phyloP scores from a whole-genome alignment of 2,329 filamentous ascomycete species.

The Beauveria sp. region DNA sequence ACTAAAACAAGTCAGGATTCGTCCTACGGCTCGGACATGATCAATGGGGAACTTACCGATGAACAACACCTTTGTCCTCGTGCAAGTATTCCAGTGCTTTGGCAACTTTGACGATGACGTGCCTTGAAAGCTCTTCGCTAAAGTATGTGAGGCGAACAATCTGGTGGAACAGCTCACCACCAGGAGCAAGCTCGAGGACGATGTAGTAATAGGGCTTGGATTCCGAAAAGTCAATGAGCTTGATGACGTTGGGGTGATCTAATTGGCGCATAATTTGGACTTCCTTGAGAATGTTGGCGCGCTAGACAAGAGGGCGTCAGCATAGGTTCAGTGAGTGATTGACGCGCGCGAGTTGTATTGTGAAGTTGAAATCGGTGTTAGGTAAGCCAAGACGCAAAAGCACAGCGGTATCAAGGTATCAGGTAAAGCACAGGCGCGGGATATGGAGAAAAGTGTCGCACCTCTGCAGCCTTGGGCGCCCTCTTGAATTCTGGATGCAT shows the following conservation, averaged over 20 bases:
- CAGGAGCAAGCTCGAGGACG: constrained; percentile 86
- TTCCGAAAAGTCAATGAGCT: constrained; percentile 87
- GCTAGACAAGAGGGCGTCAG: constrained; percentile 44
- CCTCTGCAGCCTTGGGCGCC: constrained; percentile 92
- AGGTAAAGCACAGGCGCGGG: constrained; percentile 18
- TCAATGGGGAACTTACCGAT: constrained; percentile 61
- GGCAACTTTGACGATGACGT: constrained; percentile 94
- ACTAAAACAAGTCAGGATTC: constrained; percentile 36
- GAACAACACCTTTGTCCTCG: constrained; percentile 89
- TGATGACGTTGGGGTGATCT: constrained; percentile 93
- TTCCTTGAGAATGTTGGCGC: constrained; percentile 96
- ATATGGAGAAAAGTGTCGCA: constrained; percentile 53
- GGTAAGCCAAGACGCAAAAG: not conserved
- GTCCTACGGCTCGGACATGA: not conserved
- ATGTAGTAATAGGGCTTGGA: constrained; percentile 97
- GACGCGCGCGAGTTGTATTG: not conserved
- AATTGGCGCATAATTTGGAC: constrained; percentile 98
- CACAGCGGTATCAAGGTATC: not conserved
- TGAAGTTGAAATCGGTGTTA: not conserved
- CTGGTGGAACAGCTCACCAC: constrained; percentile 95
- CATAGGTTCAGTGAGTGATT: constrained; percentile 4
- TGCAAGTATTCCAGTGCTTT: constrained; percentile 89
- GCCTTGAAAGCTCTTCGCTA: constrained; percentile 87
- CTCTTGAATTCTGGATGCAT: constrained; percentile 96
- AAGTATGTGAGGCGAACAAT: constrained; percentile 98